Conservation (phyloP, 1,139 yeast species). For the Chernovozyma sophiae-reginae region DNA sequence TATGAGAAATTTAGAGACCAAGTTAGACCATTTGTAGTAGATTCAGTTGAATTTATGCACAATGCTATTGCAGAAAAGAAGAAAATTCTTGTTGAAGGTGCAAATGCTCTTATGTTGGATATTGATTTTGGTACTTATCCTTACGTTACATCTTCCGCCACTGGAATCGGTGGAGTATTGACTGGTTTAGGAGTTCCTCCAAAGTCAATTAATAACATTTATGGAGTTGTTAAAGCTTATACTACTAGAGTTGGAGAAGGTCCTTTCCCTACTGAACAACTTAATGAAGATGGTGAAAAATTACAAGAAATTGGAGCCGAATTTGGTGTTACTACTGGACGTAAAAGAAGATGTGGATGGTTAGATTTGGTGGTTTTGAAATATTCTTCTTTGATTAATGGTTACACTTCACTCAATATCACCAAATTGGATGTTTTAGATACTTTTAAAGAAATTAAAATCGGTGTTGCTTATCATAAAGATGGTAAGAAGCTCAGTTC, state of each 20-base stretch:
- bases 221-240: slow-evolving; percentile 97
- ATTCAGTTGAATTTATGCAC: slow-evolving; percentile 87
- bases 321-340: slow-evolving; percentile 97
- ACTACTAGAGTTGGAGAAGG: slow-evolving; percentile 99
- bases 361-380: slow-evolving; percentile 91
- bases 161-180: slow-evolving; percentile 97
- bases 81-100: slow-evolving; percentile 93
- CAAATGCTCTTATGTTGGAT: slow-evolving; percentile 97
- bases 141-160: slow-evolving; percentile 90
- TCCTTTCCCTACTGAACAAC: slow-evolving; percentile 98
- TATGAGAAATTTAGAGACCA: slow-evolving; percentile 72
- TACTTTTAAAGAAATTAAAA: slow-evolving; percentile 78
- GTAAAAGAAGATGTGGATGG: slow-evolving; percentile 99
- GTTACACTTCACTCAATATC: slow-evolving; percentile 89
- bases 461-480: slow-evolving; percentile 76
- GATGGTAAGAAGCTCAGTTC: slow-evolving; percentile 69
- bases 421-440: slow-evolving; percentile 95
- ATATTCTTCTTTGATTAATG: slow-evolving; percentile 87
- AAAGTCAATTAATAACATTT: slow-evolving; percentile 66
- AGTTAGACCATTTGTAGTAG: slow-evolving; percentile 88
- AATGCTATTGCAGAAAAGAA: slow-evolving; percentile 72
- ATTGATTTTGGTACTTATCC: slow-evolving; percentile 98
- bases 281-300: slow-evolving; percentile 80
- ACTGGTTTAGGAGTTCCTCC: slow-evolving; percentile 98
- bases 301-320: slow-evolving; percentile 92